Evolutionary conservation across 345 rosid genomes (phyloP), one percentile per base, ranked within the genome.

Genomic region (Kandelia obovata): DNA sequence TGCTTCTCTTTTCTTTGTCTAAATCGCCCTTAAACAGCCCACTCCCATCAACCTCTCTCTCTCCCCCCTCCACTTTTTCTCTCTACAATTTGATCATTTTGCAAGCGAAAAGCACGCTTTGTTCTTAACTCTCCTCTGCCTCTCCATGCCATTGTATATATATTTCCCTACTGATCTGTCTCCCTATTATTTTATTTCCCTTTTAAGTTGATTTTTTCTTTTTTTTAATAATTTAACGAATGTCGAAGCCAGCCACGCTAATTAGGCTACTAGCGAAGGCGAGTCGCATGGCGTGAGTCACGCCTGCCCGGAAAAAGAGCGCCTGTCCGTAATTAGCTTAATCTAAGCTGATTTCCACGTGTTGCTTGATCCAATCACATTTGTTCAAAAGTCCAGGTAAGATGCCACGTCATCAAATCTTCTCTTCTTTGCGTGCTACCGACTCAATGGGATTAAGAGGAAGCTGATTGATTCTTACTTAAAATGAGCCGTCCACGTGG

Each of bases 351-450:
- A 11, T 0, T 49, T 17, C 85, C 83, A 83, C 82, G 83, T 85
- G 88, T 77, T 85, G 21, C 15, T 0, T 47, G 78, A 73, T 63
- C 71, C 58, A 21, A 28, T n/a, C 49, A 0, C 16, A 77, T 81
- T 73, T 16, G 89, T 74, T 82, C 66, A 53, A 31, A 49, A 31
- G 73, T 79, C 92, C 93, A 89, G 83, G 77, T 78, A 58, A 84
- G 92, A 85, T 62, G 84, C 82, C 87, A 84, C 74, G 78, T 84
- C 71, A 61, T 17, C 49, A 11, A 4, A 51, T 43, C 37, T 1
- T 28, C 0, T 19, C 64, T 17, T 32, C 79, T 75, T 84, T 80
- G 88, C 90, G 82, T 89, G 88, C 51, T 20, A 76, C 68, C 82
- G 77, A 87, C 90, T 87, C 90, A 59, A 81, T 20, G 5, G 64